Conservation (phyloP, 2,329 filamentous ascomycete species). For the Metarhizium guizhouense region DNA sequence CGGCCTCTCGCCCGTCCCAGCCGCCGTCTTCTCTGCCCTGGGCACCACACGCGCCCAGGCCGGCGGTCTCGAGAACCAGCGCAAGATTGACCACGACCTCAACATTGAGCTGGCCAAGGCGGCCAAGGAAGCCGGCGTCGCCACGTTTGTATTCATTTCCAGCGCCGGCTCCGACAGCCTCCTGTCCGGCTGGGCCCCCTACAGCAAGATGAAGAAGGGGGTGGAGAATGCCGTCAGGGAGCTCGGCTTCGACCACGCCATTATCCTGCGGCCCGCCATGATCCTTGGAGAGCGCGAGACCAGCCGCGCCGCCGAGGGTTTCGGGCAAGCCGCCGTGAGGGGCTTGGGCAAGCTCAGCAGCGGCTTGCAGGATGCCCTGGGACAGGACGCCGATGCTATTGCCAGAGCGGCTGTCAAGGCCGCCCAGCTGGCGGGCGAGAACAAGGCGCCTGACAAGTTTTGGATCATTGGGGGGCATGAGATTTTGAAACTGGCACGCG, state of each 20-base stretch:
- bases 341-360: conserved; percentile 44
- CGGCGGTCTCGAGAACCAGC: conserved; percentile 69
- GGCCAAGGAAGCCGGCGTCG: conserved; percentile 62
- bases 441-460: conserved; percentile 48
- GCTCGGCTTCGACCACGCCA: conserved; percentile 66
- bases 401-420: conserved; percentile 57
- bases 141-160: conserved; percentile 71
- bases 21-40: conserved; percentile 66
- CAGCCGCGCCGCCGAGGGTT: conserved; percentile 47
- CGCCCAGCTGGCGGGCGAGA: conserved; percentile 46
- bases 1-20: conserved; percentile 44
- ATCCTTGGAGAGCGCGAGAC: conserved; percentile 65
- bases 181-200: conserved; percentile 33
- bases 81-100: conserved; percentile 80
- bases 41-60: conserved; percentile 72
- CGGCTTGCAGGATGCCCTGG: conserved; percentile 54
- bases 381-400: conserved; percentile 68
- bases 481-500: conserved; percentile 58
- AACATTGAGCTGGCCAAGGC: conserved; percentile 71
- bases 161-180: conserved; percentile 38
- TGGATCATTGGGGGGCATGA: conserved; percentile 54
- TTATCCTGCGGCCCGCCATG: conserved; percentile 66
- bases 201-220: conserved; percentile 72
- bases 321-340: conserved; percentile 45
- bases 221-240: conserved; percentile 69